Conservation (phyloP, 1,284 basidiomycete species). For the Leccinum pachyderme region DNA sequence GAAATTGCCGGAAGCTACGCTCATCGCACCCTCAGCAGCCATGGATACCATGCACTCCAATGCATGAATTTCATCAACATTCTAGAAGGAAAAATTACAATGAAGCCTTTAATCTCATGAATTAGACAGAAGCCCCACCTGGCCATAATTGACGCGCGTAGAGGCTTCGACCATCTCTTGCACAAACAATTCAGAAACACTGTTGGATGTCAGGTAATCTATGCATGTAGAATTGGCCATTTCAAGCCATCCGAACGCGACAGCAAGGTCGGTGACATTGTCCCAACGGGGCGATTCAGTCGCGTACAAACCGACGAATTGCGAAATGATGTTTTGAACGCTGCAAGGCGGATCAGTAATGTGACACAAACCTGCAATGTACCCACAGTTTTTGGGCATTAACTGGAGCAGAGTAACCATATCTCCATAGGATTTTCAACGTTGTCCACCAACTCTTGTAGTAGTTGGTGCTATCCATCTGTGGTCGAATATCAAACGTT, state of each 20-base stretch:
- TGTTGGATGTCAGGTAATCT: conserved; percentile 59
- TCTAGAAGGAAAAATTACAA: conserved; percentile 36
- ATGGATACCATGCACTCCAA: conserved; percentile 76
- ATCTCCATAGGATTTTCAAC: conserved; percentile 74
- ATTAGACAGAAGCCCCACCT: conserved; percentile 44
- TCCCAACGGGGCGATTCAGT: conserved; percentile 63
- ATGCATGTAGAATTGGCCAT: conserved; percentile 53
- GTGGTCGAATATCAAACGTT: conserved; percentile 6
- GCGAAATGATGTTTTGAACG: conserved; percentile 54
- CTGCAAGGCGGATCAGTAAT: conserved; percentile 37
- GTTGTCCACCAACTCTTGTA: conserved; percentile 67
- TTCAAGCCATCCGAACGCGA: conserved; percentile 52
- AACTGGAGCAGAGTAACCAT: conserved; percentile 72
- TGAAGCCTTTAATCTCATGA: not conserved
- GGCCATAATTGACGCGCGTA: conserved; percentile 88
- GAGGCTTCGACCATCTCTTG: conserved; percentile 82
- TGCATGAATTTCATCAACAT: conserved; percentile 76
- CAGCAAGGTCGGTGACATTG: conserved; percentile 56
- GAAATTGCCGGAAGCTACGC: conserved; percentile 82
- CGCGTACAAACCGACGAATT: conserved; percentile 61
- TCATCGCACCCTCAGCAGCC: conserved; percentile 67
- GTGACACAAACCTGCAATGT: not conserved
- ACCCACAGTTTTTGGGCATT: conserved; percentile 59
- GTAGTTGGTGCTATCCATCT: conserved; percentile 49
- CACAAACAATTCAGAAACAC: conserved; percentile 60